Conservation (phyloP, 495 filamentous ascomycete species). For the Bacidia gigantensis region DNA sequence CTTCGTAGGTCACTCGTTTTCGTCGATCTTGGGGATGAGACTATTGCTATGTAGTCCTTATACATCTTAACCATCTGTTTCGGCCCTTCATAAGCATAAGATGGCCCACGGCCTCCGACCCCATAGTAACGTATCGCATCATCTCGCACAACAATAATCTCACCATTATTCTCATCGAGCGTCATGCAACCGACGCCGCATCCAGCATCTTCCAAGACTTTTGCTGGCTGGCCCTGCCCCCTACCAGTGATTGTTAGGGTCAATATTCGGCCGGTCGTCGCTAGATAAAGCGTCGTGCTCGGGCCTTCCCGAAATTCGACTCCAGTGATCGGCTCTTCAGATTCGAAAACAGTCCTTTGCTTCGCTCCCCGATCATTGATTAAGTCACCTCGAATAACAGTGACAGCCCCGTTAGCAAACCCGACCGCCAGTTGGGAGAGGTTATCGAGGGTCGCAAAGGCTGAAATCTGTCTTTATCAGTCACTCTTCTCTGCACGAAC, state of each 20-base stretch:
- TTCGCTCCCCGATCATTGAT: slow-evolving; percentile 94
- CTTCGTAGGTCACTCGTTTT: slow-evolving; percentile 41
- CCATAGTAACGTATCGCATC: slow-evolving; percentile 94
- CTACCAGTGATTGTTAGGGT: slow-evolving; percentile 74
- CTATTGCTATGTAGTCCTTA: slow-evolving; percentile 74
- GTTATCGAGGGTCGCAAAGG: slow-evolving; percentile 73
- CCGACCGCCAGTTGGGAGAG: slow-evolving; percentile 85
- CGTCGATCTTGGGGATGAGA: slow-evolving; percentile 61
- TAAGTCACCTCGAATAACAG: slow-evolving; percentile 82
- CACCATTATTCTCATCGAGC: slow-evolving; percentile 58
- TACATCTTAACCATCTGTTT: slow-evolving; percentile 74
- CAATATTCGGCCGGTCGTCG: slow-evolving; percentile 79
- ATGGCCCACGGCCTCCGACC: slow-evolving; percentile 67
- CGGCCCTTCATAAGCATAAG: slow-evolving; percentile 76
- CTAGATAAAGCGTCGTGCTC: slow-evolving; percentile 71
- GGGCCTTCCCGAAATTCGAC: slow-evolving; percentile 58
- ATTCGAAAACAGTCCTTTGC: slow-evolving; percentile 91
- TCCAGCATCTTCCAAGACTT: slow-evolving; percentile 73
- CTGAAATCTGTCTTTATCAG: slow-evolving; percentile 56
- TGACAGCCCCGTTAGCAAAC: slow-evolving; percentile 91
- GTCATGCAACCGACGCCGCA: slow-evolving; percentile 91
- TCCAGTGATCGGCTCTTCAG: slow-evolving; percentile 89
- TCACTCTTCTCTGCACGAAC: not conserved
- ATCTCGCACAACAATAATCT: slow-evolving; percentile 80
- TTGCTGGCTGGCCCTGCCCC: slow-evolving; percentile 79